These are phyloP conservation scores for Boletus subparvulus DNA, from an alignment of 768 basidiomycete species.

Conservation along the genomic window DNA sequence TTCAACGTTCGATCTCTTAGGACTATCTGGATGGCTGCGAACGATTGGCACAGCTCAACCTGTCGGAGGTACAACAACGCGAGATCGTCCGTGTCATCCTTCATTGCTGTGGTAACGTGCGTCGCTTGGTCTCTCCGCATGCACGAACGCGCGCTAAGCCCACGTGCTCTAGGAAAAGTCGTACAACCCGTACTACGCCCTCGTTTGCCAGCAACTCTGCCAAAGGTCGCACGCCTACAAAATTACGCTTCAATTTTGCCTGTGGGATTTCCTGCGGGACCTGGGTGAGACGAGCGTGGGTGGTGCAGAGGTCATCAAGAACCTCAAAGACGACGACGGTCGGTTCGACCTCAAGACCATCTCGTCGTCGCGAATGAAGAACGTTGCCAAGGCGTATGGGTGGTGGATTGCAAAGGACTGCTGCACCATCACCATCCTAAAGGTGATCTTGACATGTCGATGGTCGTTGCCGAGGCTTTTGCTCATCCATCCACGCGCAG, in stretches of 20 bases:
- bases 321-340: slow-evolving; percentile 44
- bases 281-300: slow-evolving; percentile 83
- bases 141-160: background rate
- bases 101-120: slow-evolving; percentile 88
- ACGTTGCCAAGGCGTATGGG: slow-evolving; percentile 82
- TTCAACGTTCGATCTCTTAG: slow-evolving; percentile 40
- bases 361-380: slow-evolving; percentile 56
- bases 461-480: background rate
- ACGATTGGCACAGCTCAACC: slow-evolving; percentile 75
- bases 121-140: slow-evolving; percentile 17
- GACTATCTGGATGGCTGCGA: slow-evolving; percentile 97
- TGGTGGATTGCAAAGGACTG: slow-evolving; percentile 93
- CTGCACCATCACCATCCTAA: slow-evolving; percentile 72
- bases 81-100: slow-evolving; percentile 92
- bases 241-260: slow-evolving; percentile 89
- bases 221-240: slow-evolving; percentile 77
- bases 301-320: slow-evolving; percentile 74
- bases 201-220: slow-evolving; percentile 84
- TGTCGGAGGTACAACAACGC: slow-evolving; percentile 88
- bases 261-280: slow-evolving; percentile 96
- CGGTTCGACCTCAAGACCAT: slow-evolving; percentile 50
- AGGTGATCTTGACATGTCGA: slow-evolving; percentile 48
- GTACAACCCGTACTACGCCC: slow-evolving; percentile 95
- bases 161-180: slow-evolving; percentile 59
- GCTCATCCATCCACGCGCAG: slow-evolving; percentile 38